Conservation (phyloP, 2,329 filamentous ascomycete genomes). For the Herpotrichia juniperi region DNA sequence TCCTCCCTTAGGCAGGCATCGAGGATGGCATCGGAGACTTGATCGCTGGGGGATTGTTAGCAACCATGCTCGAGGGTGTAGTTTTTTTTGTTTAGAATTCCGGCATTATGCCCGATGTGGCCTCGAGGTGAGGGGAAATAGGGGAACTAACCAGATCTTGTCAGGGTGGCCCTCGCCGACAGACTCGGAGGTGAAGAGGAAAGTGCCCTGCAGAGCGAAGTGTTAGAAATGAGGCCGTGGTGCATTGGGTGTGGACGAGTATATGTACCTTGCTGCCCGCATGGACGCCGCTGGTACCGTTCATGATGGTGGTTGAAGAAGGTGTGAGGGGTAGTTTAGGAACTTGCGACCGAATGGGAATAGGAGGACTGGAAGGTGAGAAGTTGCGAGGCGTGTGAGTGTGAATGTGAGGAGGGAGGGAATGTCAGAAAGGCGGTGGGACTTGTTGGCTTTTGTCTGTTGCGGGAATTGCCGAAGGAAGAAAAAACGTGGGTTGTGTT, state of each 20-base stretch:
- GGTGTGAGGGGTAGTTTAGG: constrained; percentile 33
- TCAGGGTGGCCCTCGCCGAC: constrained; percentile 74
- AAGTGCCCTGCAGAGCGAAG: constrained; percentile 38
- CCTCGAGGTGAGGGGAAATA: not conserved
- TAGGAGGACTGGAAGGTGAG: constrained; percentile 24
- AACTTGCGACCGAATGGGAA: constrained; percentile 44
- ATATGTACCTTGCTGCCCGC: constrained; percentile 31
- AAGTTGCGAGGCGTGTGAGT: too few species aligned
- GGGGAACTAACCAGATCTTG: constrained; percentile 75
- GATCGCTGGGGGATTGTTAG: constrained; percentile 65
- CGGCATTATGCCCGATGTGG: not conserved
- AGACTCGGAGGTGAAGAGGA: constrained; percentile 59
- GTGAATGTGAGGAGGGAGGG: too few species aligned
- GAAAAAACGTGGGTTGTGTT: constrained; percentile 9
- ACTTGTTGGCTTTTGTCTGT: constrained; percentile 19
- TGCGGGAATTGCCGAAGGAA: not conserved
- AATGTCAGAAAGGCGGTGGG: constrained; percentile 28
- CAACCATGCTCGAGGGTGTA: constrained; percentile 14
- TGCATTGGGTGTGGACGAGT: constrained; percentile 4
- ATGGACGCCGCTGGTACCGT: constrained; percentile 28
- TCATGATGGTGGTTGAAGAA: constrained; percentile 24
- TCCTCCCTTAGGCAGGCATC: constrained; percentile 96
- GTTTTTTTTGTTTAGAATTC: not conserved
- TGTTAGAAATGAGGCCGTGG: constrained; percentile 21
- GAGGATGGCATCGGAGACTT: constrained; percentile 97